A percentile compares a stretch with the other conserved stretches of the same genome.
These are phyloP conservation scores for Chiua sp. DNA, from an alignment of 1,284 basidiomycete species.

Conservation along the genomic window DNA sequence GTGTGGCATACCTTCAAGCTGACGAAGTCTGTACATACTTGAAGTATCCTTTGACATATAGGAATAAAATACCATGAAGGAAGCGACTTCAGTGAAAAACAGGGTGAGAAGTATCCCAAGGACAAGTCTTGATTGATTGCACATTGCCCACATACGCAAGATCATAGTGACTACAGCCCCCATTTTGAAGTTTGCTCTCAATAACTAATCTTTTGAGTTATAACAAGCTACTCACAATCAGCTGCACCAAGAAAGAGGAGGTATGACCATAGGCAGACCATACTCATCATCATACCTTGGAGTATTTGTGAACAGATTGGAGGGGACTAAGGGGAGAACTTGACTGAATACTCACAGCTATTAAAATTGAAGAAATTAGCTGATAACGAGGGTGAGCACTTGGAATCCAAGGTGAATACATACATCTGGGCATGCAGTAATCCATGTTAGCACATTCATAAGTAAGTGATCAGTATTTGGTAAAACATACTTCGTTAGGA, in stretches of 20 bases:
- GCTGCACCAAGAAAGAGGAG: not conserved
- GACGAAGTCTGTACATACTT: not conserved
- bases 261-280: not conserved
- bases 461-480: not conserved
- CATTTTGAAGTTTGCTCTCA: no score
- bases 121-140: slow-evolving; percentile 4
- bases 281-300: not conserved
- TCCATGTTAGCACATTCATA: not conserved
- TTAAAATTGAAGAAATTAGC: no score
- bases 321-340: no score
- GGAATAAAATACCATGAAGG: not conserved
- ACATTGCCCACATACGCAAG: slow-evolving; percentile 18
- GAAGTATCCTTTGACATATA: not conserved
- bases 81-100: not conserved
- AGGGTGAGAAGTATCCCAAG: not conserved
- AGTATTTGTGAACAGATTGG: no score
- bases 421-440: not conserved
- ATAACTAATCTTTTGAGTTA: no score
- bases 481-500: not conserved
- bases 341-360: no score
- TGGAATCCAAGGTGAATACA: not conserved
- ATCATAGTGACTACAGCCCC: slow-evolving; percentile 9
- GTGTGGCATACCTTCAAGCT: not conserved
- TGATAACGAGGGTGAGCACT: no score
- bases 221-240: no score